phyloP scores from a whole-genome alignment of 225 moss, liverwort and hornwort genomes.

The Polytrichum commune region DNA sequence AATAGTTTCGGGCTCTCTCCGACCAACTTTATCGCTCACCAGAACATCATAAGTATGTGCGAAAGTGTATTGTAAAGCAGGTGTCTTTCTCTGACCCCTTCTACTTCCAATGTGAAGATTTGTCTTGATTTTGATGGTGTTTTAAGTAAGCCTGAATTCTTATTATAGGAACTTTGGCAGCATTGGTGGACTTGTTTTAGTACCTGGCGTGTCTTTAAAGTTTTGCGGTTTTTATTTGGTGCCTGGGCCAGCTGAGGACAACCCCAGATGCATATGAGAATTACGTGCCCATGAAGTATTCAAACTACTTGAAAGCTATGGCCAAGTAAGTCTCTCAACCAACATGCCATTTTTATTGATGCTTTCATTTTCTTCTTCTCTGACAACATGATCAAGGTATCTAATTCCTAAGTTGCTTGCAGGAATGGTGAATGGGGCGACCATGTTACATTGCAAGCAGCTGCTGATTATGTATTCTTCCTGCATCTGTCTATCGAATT shows the following conservation, averaged over 20 bases:
- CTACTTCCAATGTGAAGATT: constrained; percentile 43
- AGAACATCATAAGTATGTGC: constrained; percentile 84
- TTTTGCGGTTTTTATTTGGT: constrained; percentile 4
- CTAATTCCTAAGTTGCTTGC: constrained; percentile 7
- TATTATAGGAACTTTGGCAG: neutral
- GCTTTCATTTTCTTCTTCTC: constrained; percentile 23
- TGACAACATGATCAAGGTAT: too few species aligned
- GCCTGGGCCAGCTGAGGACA: constrained; percentile 43
- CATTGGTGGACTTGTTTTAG: too few species aligned
- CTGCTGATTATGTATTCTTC: constrained; percentile 44
- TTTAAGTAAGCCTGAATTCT: constrained; percentile 3
- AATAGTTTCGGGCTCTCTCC: constrained; percentile 96
- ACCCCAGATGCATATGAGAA: constrained; percentile 62
- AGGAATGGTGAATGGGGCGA: constrained; percentile 62
- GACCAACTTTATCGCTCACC: constrained; percentile 86
- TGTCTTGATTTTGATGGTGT: neutral
- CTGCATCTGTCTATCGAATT: too few species aligned
- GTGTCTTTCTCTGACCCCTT: constrained; percentile 31
- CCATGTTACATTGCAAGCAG: constrained; percentile 66
- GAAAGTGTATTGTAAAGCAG: constrained; percentile 78
- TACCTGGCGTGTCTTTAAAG: neutral
- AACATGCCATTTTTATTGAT: constrained; percentile 25
- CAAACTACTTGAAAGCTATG: constrained; percentile 57
- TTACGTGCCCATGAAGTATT: constrained; percentile 77
- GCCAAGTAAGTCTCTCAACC: constrained; percentile 36